These are phyloP conservation scores for Ogataea neopini DNA, from an alignment of 805 yeast genomes.

Conservation along the genomic window DNA sequence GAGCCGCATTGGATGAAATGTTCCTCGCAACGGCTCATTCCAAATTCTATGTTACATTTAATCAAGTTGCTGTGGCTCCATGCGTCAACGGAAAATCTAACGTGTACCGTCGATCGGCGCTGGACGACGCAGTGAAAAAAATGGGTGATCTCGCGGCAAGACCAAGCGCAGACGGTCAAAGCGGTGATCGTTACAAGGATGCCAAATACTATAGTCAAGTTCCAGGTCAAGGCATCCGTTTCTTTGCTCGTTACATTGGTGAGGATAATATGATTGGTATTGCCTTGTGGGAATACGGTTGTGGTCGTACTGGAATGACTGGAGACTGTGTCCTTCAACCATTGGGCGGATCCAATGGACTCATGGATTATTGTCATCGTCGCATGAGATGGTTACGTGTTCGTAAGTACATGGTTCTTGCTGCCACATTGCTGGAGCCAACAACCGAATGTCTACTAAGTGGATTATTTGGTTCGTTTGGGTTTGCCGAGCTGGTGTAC, in stretches of 20 bases:
- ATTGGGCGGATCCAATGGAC: slow-evolving; percentile 40
- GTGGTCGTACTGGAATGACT: slow-evolving; percentile 73
- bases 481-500: slow-evolving; percentile 48
- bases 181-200: slow-evolving; percentile 35
- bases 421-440: slow-evolving; percentile 85
- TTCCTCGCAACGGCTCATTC: slow-evolving; percentile 82
- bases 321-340: slow-evolving; percentile 84
- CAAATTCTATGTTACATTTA: slow-evolving; percentile 79
- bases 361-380: slow-evolving; percentile 61
- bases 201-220: slow-evolving; percentile 33
- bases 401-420: slow-evolving; percentile 81
- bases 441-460: slow-evolving; percentile 75
- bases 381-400: slow-evolving; percentile 86
- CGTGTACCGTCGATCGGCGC: slow-evolving; percentile 64
- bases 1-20: slow-evolving; percentile 81
- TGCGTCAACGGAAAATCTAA: slow-evolving; percentile 92
- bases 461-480: slow-evolving; percentile 66
- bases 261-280: slow-evolving; percentile 94
- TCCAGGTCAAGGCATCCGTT: slow-evolving; percentile 53
- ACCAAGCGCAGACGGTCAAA: slow-evolving; percentile 34
- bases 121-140: slow-evolving; percentile 56
- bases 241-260: slow-evolving; percentile 80
- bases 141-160: slow-evolving; percentile 33
- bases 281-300: slow-evolving; percentile 71
- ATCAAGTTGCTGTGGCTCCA: slow-evolving; percentile 73